Evolutionary conservation across 2,329 filamentous ascomycete species (phyloP).

Genomic region (Massarina eburnea): DNA sequence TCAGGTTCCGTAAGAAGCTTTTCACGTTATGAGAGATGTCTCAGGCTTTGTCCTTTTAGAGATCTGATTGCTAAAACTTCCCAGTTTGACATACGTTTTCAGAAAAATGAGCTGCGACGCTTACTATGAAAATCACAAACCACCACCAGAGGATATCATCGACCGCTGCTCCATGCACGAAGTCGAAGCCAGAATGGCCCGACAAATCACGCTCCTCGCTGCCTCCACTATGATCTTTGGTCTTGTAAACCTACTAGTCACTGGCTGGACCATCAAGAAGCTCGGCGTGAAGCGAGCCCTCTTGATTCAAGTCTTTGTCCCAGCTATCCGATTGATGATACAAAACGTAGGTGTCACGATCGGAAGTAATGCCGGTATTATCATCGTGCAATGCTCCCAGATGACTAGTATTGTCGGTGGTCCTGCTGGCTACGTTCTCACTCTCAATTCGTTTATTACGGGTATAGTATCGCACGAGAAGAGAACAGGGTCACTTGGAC

Average conservation of each 20-base stretch:
- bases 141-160: slow-evolving; percentile 46
- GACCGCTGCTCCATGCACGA: slow-evolving; percentile 63
- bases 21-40: background rate
- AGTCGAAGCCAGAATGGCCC: slow-evolving; percentile 66
- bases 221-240: slow-evolving; percentile 70
- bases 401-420: slow-evolving; percentile 69
- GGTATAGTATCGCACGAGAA: slow-evolving; percentile 63
- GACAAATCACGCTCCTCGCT: slow-evolving; percentile 64
- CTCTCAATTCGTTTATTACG: slow-evolving; percentile 68
- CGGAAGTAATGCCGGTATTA: slow-evolving; percentile 64
- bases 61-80: background rate
- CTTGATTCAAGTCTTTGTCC: slow-evolving; percentile 63
- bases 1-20: slow-evolving; percentile 45
- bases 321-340: slow-evolving; percentile 63
- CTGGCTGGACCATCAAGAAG: slow-evolving; percentile 66
- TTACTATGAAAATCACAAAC: slow-evolving; percentile 63
- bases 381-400: slow-evolving; percentile 68
- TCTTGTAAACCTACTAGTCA: slow-evolving; percentile 67
- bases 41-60: background rate
- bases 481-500: slow-evolving; percentile 66
- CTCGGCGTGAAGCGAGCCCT: slow-evolving; percentile 66
- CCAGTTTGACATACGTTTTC: slow-evolving; percentile 62
- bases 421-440: slow-evolving; percentile 68
- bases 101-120: slow-evolving; percentile 72
- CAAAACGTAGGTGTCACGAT: slow-evolving; percentile 67